Evolutionary conservation across 2,329 filamentous ascomycete species (phyloP), one percentile per base, ranked within the genome.

Genomic region (Fusarium nygamai): DNA sequence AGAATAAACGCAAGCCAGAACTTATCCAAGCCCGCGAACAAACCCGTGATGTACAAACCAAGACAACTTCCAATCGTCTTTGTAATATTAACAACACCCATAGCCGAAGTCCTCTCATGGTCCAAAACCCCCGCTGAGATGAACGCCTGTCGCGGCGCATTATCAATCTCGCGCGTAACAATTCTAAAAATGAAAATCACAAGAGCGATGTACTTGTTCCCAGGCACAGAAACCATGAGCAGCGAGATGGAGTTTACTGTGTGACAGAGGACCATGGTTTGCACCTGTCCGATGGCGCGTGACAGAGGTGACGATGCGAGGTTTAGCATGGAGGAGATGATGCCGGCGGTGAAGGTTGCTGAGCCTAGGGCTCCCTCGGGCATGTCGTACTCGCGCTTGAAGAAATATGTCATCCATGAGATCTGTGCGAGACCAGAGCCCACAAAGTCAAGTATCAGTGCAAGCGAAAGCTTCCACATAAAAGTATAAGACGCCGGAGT

Each of bases 331-430:
- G 75, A 77, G 3, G 75, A 77, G 44, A 77, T 74, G 1, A 77
- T 77, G 6, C 75, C 75, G 2, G 75, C 74, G 8, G 70, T 69
- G 34, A 77, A 77, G 0, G 74, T 77, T 6, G 74, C 74, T 3
- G 72, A 74, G 0, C 75, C 75, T 0, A 77, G 12, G 0, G 75
- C 74, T 2, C 74, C 74, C 12, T 74, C 74, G 5, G 74, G 59
- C 50, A 77, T 75, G 20, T 77, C 51, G 46, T 77, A 77, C 44
- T 77, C 75, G 24, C 72, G 53, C 16, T 72, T 77, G 58, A 77
- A 76, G 46, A 77, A 77, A 11, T 77, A 77, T 4, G 65, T 77
- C 74, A 77, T 77, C 75, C 75, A 77, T 2, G 75, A 77, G n/a
- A 77, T 76, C 24, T 76, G 72, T 5, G 75, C 74, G 1, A 77